Conservation (phyloP, 768 basidiomycete genomes). For the Mycena metata region DNA sequence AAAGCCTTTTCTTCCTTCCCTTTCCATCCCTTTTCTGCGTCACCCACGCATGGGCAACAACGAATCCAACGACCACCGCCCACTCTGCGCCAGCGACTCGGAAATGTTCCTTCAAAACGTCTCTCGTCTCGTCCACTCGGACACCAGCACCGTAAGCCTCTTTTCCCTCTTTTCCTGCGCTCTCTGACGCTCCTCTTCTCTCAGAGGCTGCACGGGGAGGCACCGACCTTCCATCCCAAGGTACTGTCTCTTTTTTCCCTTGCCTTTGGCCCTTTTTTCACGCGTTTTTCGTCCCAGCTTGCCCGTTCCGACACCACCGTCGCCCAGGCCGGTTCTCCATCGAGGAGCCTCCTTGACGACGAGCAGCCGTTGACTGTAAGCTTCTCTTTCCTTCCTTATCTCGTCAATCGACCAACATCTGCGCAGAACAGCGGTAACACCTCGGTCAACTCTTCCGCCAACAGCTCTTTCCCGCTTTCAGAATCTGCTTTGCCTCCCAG, state of each 20-base stretch:
- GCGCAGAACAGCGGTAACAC: conserved; percentile 5
- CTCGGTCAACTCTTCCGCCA: conserved; percentile 27
- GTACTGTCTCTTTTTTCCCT: not conserved
- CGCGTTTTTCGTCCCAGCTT: conserved; percentile 21
- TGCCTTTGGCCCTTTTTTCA: not conserved
- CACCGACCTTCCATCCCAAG: conserved; percentile 33
- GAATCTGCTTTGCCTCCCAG: conserved; percentile 44
- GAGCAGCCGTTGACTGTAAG: not conserved
- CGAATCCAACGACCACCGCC: conserved; percentile 26
- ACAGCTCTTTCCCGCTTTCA: conserved; percentile 45
- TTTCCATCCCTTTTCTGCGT: conserved; percentile 6
- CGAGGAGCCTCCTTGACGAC: conserved; percentile 15
- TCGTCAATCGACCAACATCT: not conserved
- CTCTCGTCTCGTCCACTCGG: not conserved
- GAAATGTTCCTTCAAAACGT: not conserved
- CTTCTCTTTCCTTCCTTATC: not conserved
- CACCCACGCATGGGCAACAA: conserved; percentile 34
- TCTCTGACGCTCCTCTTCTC: conserved; percentile 13
- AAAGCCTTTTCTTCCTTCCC: not conserved
- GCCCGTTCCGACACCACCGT: conserved; percentile 35
- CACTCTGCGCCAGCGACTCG: not conserved
- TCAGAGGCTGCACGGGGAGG: conserved; percentile 23
- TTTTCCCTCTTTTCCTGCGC: not conserved
- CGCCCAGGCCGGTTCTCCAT: conserved; percentile 34
- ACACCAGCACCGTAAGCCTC: conserved; percentile 4